Evolutionary conservation across 129 eudicot species (phyloP).

Genomic region (Sambucus nigra): DNA sequence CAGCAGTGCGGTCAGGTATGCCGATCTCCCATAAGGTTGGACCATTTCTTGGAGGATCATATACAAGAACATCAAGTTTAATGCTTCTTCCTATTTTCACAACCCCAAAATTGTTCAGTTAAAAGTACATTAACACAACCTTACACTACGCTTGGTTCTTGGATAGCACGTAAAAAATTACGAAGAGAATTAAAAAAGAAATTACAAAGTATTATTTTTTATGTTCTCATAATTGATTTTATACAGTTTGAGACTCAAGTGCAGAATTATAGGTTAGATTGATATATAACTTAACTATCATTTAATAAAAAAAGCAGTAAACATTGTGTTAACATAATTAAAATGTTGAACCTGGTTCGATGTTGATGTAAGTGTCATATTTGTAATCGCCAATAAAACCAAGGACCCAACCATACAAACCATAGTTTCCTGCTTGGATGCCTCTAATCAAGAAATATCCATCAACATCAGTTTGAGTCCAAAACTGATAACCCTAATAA

Average conservation of each 20-base stretch:
- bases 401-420: constrained; percentile 52
- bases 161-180: no score
- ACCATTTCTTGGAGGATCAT: constrained; percentile 54
- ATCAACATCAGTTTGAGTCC: constrained; percentile 38
- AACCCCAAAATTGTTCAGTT: no score
- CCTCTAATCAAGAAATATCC: constrained; percentile 39
- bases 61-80: constrained; percentile 28
- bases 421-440: constrained; percentile 39
- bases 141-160: no score
- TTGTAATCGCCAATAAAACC: constrained; percentile 60
- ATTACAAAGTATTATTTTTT: no score
- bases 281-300: no score
- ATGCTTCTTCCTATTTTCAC: constrained; percentile 26
- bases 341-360: constrained; percentile 42
- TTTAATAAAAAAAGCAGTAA: no score
- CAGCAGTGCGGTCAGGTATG: constrained; percentile 62
- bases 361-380: constrained; percentile 8
- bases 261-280: no score
- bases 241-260: no score
- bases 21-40: constrained; percentile 82
- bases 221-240: no score
- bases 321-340: no score
- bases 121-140: no score
- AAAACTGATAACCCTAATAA: constrained; percentile 65
- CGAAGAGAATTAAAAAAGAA: no score